A percentile compares a stretch with the other conserved stretches of the same genome.
These are phyloP conservation scores for Phycomyces blakesleeanus DNA, from an alignment of 192 early-diverging fungal species.

Conservation along the genomic window DNA sequence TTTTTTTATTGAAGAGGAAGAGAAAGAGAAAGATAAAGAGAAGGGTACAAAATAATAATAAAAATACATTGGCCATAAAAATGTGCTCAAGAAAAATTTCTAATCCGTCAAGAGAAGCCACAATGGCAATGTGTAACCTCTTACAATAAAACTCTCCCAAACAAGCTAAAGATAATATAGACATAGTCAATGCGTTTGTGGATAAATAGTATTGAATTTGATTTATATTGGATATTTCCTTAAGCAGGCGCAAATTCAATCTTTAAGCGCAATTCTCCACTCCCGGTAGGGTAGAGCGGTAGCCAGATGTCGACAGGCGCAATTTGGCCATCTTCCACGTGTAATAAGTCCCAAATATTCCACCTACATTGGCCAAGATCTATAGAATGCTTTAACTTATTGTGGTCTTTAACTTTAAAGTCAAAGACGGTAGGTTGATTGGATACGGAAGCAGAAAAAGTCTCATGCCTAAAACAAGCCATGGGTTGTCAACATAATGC, in stretches of 20 bases:
- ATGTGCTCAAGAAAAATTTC: no score
- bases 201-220: not conserved
- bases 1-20: no score
- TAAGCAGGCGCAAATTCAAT: conserved; percentile 3
- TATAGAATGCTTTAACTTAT: conserved; percentile 6
- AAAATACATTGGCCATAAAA: no score
- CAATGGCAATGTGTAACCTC: no score
- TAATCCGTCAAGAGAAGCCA: no score
- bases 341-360: conserved; percentile 31
- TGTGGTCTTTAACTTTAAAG: conserved; percentile 28
- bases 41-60: no score
- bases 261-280: conserved; percentile 13
- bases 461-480: conserved; percentile 17
- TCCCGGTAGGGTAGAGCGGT: conserved; percentile 19
- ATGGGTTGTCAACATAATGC: not conserved
- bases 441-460: conserved; percentile 3
- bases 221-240: not conserved
- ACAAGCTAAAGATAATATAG: not conserved
- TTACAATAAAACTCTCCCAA: no score
- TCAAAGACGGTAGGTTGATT: conserved; percentile 20
- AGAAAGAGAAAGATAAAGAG: no score
- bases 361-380: conserved; percentile 16
- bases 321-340: not conserved
- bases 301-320: conserved; percentile 10
- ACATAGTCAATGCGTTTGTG: not conserved